These are phyloP conservation scores for Nigrograna mackinnonii DNA, from an alignment of 2,329 filamentous ascomycete species.

Conservation along the genomic window DNA sequence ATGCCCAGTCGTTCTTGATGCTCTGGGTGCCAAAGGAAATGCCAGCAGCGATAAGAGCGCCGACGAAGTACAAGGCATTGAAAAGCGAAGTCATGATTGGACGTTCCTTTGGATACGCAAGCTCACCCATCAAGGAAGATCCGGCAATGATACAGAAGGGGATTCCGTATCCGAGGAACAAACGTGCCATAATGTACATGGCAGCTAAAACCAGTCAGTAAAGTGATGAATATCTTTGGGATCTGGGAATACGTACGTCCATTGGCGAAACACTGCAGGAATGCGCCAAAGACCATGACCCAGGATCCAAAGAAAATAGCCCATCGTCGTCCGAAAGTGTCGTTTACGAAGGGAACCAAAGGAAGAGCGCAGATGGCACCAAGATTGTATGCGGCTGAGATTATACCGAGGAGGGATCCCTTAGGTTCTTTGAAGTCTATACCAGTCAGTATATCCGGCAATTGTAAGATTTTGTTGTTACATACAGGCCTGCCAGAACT, in stretches of 20 bases:
- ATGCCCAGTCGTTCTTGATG: slow-evolving; percentile 65
- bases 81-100: slow-evolving; percentile 67
- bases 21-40: slow-evolving; percentile 66
- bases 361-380: slow-evolving; percentile 41
- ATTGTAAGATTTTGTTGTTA: too few relatives aligned
- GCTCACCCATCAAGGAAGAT: slow-evolving; percentile 66
- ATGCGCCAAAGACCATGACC: slow-evolving; percentile 48
- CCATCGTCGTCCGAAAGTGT: slow-evolving; percentile 45
- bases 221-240: not conserved
- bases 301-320: slow-evolving; percentile 46
- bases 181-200: slow-evolving; percentile 63
- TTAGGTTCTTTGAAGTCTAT: slow-evolving; percentile 32
- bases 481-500: slow-evolving; percentile 29
- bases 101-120: slow-evolving; percentile 69
- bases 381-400: slow-evolving; percentile 49
- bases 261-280: slow-evolving; percentile 26
- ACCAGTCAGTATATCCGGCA: slow-evolving; percentile 2
- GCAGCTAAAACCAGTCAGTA: slow-evolving; percentile 17
- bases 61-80: slow-evolving; percentile 69
- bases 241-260: slow-evolving; percentile 14
- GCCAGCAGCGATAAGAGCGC: slow-evolving; percentile 58
- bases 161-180: slow-evolving; percentile 68
- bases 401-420: slow-evolving; percentile 44
- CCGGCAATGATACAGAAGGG: slow-evolving; percentile 66
- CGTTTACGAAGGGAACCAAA: slow-evolving; percentile 41